Evolutionary conservation across 495 filamentous ascomycete species (phyloP).

Genomic region (Chaetomium fimeti): DNA sequence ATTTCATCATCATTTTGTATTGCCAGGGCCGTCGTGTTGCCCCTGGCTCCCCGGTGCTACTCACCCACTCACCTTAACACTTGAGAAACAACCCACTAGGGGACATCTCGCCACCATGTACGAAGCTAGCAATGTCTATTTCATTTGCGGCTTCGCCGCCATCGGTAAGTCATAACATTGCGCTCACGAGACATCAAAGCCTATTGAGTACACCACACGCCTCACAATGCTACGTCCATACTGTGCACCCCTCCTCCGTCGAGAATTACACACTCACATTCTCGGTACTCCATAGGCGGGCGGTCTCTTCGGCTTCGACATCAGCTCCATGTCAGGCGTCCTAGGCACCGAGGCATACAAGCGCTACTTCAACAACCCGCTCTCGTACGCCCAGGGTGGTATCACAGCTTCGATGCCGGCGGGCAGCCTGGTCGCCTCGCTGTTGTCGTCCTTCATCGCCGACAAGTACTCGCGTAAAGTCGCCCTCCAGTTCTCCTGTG

Average conservation of each 20-base stretch:
- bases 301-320: conserved; percentile 72
- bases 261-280: not conserved
- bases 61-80: not conserved
- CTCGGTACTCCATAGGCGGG: conserved; percentile 49
- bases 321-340: conserved; percentile 68
- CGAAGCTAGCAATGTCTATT: conserved; percentile 56
- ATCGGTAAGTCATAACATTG: conserved; percentile 52
- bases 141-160: conserved; percentile 65
- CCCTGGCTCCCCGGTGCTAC: not conserved
- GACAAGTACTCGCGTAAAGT: conserved; percentile 67
- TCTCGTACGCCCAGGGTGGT: conserved; percentile 57
- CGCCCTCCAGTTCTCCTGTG: conserved; percentile 65
- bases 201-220: not conserved
- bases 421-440: conserved; percentile 70
- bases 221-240: not conserved
- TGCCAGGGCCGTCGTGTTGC: not conserved
- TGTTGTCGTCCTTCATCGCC: conserved; percentile 63
- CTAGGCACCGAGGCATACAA: conserved; percentile 61
- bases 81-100: not conserved
- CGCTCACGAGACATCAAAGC: not conserved
- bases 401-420: conserved; percentile 72
- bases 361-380: conserved; percentile 58
- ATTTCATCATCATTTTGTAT: not conserved
- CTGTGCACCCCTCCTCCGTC: no score
- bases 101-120: conserved; percentile 32